A percentile compares a stretch with the other conserved stretches of the same genome.
Evolutionary conservation across 345 rosid genomes (phyloP).

Genomic region (Boechera retrofracta): DNA sequence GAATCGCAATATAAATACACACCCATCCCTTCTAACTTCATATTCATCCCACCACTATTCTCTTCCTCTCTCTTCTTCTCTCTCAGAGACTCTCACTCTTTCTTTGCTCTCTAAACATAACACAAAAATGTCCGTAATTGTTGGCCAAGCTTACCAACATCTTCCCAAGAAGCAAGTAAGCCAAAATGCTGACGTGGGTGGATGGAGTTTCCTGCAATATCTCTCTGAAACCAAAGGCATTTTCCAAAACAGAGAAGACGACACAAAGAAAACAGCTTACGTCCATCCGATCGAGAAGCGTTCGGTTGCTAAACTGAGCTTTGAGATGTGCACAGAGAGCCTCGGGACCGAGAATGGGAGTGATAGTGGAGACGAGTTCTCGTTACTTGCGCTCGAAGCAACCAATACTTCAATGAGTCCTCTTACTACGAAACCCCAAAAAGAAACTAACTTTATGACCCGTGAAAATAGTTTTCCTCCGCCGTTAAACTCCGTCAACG

Average conservation of each 20-base stretch:
- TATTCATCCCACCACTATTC: background rate
- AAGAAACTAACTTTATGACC: conserved; percentile 12
- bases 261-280: conserved; percentile 43
- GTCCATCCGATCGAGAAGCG: conserved; percentile 65
- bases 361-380: conserved; percentile 47
- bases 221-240: conserved; percentile 39
- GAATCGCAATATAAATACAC: conserved; percentile 36
- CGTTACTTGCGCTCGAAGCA: conserved; percentile 41
- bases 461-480: conserved; percentile 67
- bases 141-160: conserved; percentile 29
- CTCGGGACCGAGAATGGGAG: conserved; percentile 85
- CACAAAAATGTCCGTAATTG: conserved; percentile 12
- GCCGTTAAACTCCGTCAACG: conserved; percentile 66
- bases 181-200: conserved; percentile 39
- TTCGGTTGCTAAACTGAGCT: conserved; percentile 57
- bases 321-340: conserved; percentile 89
- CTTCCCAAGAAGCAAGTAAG: conserved; percentile 20
- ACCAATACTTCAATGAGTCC: conserved; percentile 19
- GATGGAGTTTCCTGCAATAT: conserved; percentile 65
- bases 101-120: conserved; percentile 11
- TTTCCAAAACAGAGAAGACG: conserved; percentile 25
- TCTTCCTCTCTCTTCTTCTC: conserved; percentile 1
- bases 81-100: background rate
- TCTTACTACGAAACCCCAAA: conserved; percentile 14
- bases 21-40: background rate